Evolutionary conservation across 768 basidiomycete species (phyloP), one percentile per base, ranked within the genome.

Genomic region (Xerocomellus dryophilus): DNA sequence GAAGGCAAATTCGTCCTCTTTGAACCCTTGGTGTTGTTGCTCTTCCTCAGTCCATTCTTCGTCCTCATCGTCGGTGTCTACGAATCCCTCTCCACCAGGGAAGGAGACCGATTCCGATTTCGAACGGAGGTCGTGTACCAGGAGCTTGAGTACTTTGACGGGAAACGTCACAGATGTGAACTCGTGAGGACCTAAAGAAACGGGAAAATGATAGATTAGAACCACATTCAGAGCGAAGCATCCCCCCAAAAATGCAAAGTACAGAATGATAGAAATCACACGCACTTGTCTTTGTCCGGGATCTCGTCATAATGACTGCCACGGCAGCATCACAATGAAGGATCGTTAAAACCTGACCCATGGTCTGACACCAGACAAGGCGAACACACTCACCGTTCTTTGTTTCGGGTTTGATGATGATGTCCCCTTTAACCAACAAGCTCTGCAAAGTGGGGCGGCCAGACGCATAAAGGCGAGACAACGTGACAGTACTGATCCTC

Each of bases 31-130:
- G 45, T 82, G 74, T 32, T 80, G 69, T 44, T 79, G 81, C 51
- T 90, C 93, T 65, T 94, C 93, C 62, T 97, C 94, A 10, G 83
- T 80, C 96, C 96, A 98, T n/a, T 92, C 91, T 32, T 92, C 92
- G 58, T 93, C 89, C 78, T 82, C 89, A 65, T 93, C 92, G 59
- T 94, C 92, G 9, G 82, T 86, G 29, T 85, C 86, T 11, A 84
- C 74, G 27, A 88, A 81, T 36, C 77, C 74, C 11, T 75, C 78
- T n/a, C 76, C 79, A 1, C 81, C 82, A 47, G 80, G 78, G 34
- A 90, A 79, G 15, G 82, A 78, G 4, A 89, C 81, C 0, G 84
- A 74, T 60, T 93, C 90, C 15, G 89, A 88, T 43, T 83, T 85
- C 12, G 84, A 82, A 60, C 91, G 87, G 5, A 98, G 74, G 58